Evolutionary conservation across 179 eudicot species (phyloP).

Genomic region (Corrigiola litoralis): DNA sequence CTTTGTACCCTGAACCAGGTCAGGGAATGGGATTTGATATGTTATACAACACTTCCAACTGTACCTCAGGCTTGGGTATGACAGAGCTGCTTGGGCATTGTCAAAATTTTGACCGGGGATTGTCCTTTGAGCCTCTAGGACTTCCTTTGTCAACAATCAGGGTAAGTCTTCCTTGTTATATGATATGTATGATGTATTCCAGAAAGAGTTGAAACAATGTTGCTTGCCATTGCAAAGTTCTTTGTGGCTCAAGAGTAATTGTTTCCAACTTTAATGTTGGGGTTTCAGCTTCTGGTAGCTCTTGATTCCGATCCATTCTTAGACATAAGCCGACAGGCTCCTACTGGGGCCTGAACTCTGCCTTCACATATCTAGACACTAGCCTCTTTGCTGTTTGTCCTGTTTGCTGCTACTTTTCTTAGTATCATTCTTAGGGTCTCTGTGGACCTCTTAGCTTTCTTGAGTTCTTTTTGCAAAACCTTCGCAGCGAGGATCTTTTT

Average conservation of each 20-base stretch:
- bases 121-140: conserved; percentile 32
- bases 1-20: conserved; percentile 31
- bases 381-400: too few relatives aligned
- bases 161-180: conserved; percentile 33
- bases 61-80: conserved; percentile 41
- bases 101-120: conserved; percentile 32
- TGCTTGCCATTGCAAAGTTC: neutral
- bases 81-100: conserved; percentile 44
- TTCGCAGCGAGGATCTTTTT: neutral
- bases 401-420: too few relatives aligned
- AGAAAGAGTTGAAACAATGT: neutral
- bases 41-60: conserved; percentile 24
- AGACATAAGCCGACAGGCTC: neutral
- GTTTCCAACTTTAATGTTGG: neutral
- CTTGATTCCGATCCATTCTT: neutral
- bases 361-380: too few relatives aligned
- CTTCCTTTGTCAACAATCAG: conserved; percentile 35
- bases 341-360: neutral
- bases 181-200: neutral
- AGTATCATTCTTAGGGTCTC: too few relatives aligned
- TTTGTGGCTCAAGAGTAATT: neutral
- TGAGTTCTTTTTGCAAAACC: too few relatives aligned
- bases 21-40: conserved; percentile 49
- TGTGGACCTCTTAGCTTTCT: too few relatives aligned
- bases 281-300: neutral